A percentile compares a stretch with the other conserved stretches of the same genome.
phyloP scores from a whole-genome alignment of 169 alveolate genomes.

The Toxoplasma gondii region DNA sequence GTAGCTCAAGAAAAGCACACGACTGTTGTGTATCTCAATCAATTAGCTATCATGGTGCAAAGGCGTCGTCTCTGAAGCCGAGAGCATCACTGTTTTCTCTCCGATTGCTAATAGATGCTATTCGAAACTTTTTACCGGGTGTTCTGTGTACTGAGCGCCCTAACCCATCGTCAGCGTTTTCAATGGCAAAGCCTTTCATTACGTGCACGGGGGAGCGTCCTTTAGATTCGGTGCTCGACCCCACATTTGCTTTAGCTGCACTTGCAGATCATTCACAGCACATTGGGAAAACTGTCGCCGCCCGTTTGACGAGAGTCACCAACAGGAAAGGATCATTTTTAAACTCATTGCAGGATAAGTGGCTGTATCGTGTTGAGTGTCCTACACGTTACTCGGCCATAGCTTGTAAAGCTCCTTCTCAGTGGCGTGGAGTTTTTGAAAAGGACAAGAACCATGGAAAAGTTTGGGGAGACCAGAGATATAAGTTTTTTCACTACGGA shows the following conservation, averaged over 20 bases:
- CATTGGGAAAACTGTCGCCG: background rate
- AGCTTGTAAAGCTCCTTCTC: background rate
- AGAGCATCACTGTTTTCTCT: too few relatives aligned
- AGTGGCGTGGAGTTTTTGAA: background rate
- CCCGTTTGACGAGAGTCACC: background rate
- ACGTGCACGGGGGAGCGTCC: slow-evolving; percentile 1
- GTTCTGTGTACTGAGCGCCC: too few relatives aligned
- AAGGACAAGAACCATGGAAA: background rate
- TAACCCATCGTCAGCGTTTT: too few relatives aligned
- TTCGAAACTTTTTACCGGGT: too few relatives aligned
- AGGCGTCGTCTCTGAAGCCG: too few relatives aligned
- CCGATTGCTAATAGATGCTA: too few relatives aligned
- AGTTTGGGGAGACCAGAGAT: slow-evolving; percentile 2
- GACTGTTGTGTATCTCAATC: too few relatives aligned
- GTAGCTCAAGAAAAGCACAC: too few relatives aligned
- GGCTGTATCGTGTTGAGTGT: background rate
- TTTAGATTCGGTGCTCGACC: background rate
- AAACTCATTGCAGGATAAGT: background rate
- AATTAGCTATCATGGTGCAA: too few relatives aligned
- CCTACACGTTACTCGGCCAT: background rate
- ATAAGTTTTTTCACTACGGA: background rate
- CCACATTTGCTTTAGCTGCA: background rate
- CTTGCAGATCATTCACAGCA: slow-evolving; percentile 1
- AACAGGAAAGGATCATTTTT: background rate
- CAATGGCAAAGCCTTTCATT: slow-evolving; percentile 21